Evolutionary conservation across 108 stramenopile genomes (phyloP), one percentile per base, ranked within the genome.

Genomic region (Poteriospumella lacustris): DNA sequence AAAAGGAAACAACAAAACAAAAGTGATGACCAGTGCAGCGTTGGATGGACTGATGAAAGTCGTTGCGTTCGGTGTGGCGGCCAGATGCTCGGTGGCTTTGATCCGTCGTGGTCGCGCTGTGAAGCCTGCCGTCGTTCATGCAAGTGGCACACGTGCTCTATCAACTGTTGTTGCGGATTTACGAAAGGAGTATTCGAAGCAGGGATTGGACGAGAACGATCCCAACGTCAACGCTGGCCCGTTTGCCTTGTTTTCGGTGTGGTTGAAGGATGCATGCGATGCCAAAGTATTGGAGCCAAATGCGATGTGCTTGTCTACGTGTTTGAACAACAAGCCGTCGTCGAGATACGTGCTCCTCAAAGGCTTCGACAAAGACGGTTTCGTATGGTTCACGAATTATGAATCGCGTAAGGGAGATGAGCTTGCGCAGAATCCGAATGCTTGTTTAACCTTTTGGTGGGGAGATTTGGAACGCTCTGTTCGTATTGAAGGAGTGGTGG

Each of bases 371-470:
- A 79, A 83, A 43, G 56, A 68, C 15, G 87, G 87, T 9, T 73
- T 87, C 39, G 84, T 84, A 44, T 87, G 83, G 82, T 86, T 76
- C 81, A 87, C 87, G 26, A 87, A 87, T 59, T 86, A 86, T 52
- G 69, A 79, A 29, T 83, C 81, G 70, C 78, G 58, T 58, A 84
- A 84, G 41, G 83, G 78, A 33, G 38, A 40, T 0, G 76, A 81
- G 41, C 64, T 81, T 24, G 76, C 2, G 19, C 24, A 43, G 29
- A 81, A 78, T 43, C 76, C 81, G 0, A 40, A 42, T 26, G 86
- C 85, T 1, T 80, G 83, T 1, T n/a, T 86, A 15, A 86, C 84
- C 15, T 84, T 87, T 52, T 86, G 83, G 83, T 87, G 86, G 86
- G 83, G 83, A 36, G 85, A 87, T 33, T 59, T 86, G 28, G 83